Conservation (phyloP, 1,284 basidiomycete species). For the Fomitopsis schrenkii region DNA sequence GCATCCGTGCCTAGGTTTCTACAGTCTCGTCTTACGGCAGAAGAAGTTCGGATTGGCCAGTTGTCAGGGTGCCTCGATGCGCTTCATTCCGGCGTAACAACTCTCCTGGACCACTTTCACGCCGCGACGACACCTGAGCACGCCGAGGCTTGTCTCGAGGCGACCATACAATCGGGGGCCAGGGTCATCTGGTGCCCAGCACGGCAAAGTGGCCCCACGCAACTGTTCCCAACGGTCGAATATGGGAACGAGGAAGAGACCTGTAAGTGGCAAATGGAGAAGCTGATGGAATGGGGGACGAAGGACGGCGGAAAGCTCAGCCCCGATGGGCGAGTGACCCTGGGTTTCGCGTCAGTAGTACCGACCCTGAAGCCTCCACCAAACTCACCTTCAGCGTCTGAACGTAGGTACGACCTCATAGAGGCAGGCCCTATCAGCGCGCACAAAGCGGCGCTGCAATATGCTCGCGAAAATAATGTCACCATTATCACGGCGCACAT, state of each 20-base stretch:
- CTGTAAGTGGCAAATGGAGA: constrained; percentile 26
- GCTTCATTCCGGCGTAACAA: constrained; percentile 29
- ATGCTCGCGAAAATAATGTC: constrained; percentile 21
- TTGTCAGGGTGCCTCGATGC: constrained; percentile 31
- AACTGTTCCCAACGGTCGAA: constrained; percentile 19
- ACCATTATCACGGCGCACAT: constrained; percentile 27
- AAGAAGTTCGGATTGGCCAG: constrained; percentile 28
- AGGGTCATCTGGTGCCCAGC: constrained; percentile 27
- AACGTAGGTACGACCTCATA: constrained; percentile 21
- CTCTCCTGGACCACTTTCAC: constrained; percentile 32
- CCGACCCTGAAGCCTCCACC: not conserved
- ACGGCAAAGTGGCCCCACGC: constrained; percentile 24
- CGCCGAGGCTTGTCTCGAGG: constrained; percentile 24
- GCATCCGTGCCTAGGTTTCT: constrained; percentile 14
- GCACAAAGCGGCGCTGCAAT: constrained; percentile 20
- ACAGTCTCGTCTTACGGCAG: constrained; percentile 24
- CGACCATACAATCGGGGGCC: constrained; percentile 27
- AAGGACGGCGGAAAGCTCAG: constrained; percentile 23
- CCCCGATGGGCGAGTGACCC: constrained; percentile 29
- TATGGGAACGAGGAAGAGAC: constrained; percentile 24
- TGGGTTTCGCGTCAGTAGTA: constrained; percentile 26
- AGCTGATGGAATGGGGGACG: constrained; percentile 25
- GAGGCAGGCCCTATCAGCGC: constrained; percentile 12
- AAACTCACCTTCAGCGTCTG: not conserved
- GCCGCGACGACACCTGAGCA: constrained; percentile 25